Percentiles rank a stretch among this genome's conserved stretches.
phyloP scores from a whole-genome alignment of 169 alveolate species.

The Prorocentrum cordatum region DNA sequence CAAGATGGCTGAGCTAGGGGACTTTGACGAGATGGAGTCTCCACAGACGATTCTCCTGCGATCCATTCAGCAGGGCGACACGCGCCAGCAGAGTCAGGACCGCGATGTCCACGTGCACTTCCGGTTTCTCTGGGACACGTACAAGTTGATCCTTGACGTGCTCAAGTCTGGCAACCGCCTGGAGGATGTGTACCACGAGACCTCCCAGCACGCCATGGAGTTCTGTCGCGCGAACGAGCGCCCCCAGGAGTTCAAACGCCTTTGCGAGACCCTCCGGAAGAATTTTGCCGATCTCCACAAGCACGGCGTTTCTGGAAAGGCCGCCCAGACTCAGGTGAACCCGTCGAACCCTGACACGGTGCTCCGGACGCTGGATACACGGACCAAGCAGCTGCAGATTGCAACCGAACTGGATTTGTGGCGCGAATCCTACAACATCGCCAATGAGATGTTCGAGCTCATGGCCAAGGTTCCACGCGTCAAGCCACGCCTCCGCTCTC shows the following conservation, averaged over 20 bases:
- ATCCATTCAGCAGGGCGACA: conserved; percentile 55
- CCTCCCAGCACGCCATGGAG: conserved; percentile 54
- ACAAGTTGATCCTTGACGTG: conserved; percentile 56
- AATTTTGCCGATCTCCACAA: conserved; percentile 3
- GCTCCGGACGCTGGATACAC: conserved; percentile 50
- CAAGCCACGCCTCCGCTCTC: not conserved
- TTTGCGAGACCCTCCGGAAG: conserved; percentile 47
- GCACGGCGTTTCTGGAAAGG: too few relatives aligned
- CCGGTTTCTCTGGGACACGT: conserved; percentile 65
- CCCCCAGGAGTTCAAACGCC: conserved; percentile 63
- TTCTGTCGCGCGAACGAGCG: conserved; percentile 56
- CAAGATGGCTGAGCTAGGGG: conserved; percentile 9
- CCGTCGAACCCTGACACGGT: conserved; percentile 47
- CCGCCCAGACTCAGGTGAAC: conserved; percentile 4
- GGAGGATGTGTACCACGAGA: conserved; percentile 68
- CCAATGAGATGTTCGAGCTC: conserved; percentile 42
- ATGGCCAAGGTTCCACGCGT: not conserved
- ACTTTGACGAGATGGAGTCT: conserved; percentile 60
- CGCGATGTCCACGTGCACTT: conserved; percentile 65
- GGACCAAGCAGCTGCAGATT: conserved; percentile 43
- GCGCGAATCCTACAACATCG: conserved; percentile 64
- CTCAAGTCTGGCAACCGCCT: conserved; percentile 47
- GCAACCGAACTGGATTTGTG: conserved; percentile 64
- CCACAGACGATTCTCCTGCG: conserved; percentile 15
- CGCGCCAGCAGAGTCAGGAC: conserved; percentile 71